These are phyloP conservation scores for Hypoxylon rubiginosum DNA, from an alignment of 2,329 filamentous ascomycete species.

Conservation along the genomic window DNA sequence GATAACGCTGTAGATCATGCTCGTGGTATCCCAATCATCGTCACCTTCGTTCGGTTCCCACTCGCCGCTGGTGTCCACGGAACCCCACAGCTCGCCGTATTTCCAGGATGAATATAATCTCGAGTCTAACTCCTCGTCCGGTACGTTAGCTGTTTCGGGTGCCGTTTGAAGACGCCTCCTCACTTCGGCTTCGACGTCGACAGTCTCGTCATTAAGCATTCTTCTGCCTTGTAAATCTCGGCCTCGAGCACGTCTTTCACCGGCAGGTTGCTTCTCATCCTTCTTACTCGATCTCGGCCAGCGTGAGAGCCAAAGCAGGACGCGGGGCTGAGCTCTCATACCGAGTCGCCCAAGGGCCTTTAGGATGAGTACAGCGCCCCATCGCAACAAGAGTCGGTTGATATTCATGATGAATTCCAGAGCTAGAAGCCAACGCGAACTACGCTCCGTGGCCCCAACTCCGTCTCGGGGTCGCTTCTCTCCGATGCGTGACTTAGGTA, in stretches of 20 bases:
- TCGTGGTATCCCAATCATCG: slow-evolving; percentile 80
- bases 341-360: slow-evolving; percentile 70
- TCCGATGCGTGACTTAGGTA: slow-evolving; percentile 60
- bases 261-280: slow-evolving; percentile 44
- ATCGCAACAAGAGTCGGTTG: slow-evolving; percentile 72
- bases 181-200: slow-evolving; percentile 87
- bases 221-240: slow-evolving; percentile 66
- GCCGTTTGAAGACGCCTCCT: slow-evolving; percentile 69
- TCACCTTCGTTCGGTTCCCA: slow-evolving; percentile 71
- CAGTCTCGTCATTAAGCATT: slow-evolving; percentile 71
- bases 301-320: slow-evolving; percentile 69
- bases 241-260: slow-evolving; percentile 58
- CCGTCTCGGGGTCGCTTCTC: slow-evolving; percentile 70
- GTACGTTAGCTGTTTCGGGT: slow-evolving; percentile 54
- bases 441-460: slow-evolving; percentile 83
- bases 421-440: slow-evolving; percentile 82
- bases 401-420: slow-evolving; percentile 84
- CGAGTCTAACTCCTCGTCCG: slow-evolving; percentile 77
- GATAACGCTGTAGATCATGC: slow-evolving; percentile 71
- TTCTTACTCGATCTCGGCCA: slow-evolving; percentile 53
- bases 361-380: slow-evolving; percentile 68
- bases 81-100: slow-evolving; percentile 86
- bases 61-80: slow-evolving; percentile 82
- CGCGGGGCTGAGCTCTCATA: slow-evolving; percentile 71
- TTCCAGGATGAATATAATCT: slow-evolving; percentile 89